Evolutionary conservation across 345 rosid species (phyloP).

Genomic region (Hibiscus tridactylites): DNA sequence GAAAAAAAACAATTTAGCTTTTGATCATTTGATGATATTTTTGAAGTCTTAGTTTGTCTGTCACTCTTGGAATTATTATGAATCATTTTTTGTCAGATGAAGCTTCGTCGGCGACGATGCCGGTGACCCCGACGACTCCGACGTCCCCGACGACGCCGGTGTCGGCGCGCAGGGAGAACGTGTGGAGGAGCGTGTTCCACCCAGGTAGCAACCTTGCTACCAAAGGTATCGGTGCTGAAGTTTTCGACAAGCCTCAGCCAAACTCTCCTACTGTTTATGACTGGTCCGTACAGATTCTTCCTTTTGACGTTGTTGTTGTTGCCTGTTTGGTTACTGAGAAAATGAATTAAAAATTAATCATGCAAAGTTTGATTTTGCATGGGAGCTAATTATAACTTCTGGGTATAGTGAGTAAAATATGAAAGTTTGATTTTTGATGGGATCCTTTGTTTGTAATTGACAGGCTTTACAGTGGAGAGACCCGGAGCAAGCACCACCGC

Average conservation of each 20-base stretch:
- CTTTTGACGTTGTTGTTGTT: too few relatives aligned
- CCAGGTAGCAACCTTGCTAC: conserved; percentile 97
- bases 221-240: conserved; percentile 44
- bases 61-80: neutral
- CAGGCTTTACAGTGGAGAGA: conserved; percentile 91
- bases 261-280: conserved; percentile 93
- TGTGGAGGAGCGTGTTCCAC: conserved; percentile 95
- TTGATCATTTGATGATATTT: neutral
- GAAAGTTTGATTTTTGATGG: too few relatives aligned
- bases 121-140: conserved; percentile 53
- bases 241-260: conserved; percentile 71
- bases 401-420: neutral
- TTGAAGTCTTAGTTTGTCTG: neutral
- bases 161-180: conserved; percentile 68
- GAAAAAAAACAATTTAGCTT: neutral
- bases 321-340: conserved; percentile 1
- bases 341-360: neutral
- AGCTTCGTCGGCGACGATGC: conserved; percentile 50
- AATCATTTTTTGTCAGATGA: conserved; percentile 11
- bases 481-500: conserved; percentile 70
- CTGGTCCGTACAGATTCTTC: conserved; percentile 40
- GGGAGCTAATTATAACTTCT: too few relatives aligned
- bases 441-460: neutral
- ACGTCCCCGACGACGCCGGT: conserved; percentile 56
- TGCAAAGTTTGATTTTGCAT: too few relatives aligned